Evolutionary conservation across 2,329 filamentous ascomycete species (phyloP), one percentile per base, ranked within the genome.

Genomic region (Botrytis hyacinthi): DNA sequence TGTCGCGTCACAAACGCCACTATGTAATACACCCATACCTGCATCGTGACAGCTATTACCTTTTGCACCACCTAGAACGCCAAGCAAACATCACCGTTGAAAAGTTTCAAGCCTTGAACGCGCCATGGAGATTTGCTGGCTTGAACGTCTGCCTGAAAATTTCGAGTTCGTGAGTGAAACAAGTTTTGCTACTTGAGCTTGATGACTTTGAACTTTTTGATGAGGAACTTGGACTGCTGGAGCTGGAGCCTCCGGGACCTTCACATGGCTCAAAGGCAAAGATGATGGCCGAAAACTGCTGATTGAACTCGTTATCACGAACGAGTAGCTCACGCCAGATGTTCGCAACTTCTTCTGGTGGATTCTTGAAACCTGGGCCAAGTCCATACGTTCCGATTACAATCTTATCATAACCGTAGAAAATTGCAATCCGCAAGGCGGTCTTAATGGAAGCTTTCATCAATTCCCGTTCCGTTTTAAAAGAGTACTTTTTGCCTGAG

Each of bases 401-500:
- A 35, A 92, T 84, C 74, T 86, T 85, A 59, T 84, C 82, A 78
- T 90, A 88, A 73, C 84, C 84, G 77, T 89, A 86, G 78, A 86
- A 88, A 29, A 87, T 87, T 76, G 91, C 92, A 75, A 94, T 93
- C 65, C 90, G 87, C 29, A 94, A 86, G 3, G 91, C 90, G 1
- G 89, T 88, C 35, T 89, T 88, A 81, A 94, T 90, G 82, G 94
- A 93, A 78, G 92, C 90, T 78, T 86, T 87, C 83, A 93, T 92
- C 80, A 93, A 86, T 76, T 92, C 89, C 75, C 88, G 88, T 82
- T 94, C 92, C 78, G 90, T 86, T 5, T 86, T 84, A 81, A 95
- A 94, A 0, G 91, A 92, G 82, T 93, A 94, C 76, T 88, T 88
- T 75, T 85, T 85, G n/a, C 89, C 90, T 67, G 86, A 85, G 74